These are phyloP conservation scores for Alternaria sp. DNA, from an alignment of 2,329 filamentous ascomycete genomes.

Conservation along the genomic window DNA sequence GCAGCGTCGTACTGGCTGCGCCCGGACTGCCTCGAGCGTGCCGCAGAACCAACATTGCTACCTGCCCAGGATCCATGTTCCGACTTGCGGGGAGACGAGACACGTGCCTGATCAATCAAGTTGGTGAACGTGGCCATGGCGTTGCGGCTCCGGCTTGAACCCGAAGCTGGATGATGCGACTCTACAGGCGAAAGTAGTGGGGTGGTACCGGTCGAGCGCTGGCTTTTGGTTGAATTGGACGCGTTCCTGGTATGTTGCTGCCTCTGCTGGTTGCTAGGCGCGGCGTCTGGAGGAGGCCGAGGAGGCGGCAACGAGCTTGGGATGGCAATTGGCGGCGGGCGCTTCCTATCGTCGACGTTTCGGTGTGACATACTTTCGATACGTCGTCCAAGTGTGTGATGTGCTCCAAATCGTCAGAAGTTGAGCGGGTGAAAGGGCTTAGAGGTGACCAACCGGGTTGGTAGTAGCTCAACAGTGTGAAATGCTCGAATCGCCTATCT, in stretches of 20 bases:
- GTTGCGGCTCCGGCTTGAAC: conserved; percentile 27
- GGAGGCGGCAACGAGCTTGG: conserved; percentile 20
- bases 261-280: conserved; percentile 22
- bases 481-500: background rate
- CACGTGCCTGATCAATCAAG: conserved; percentile 35
- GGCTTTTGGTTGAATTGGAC: conserved; percentile 13
- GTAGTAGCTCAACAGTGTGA: background rate
- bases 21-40: conserved; percentile 35
- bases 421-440: background rate
- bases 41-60: conserved; percentile 29
- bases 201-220: conserved; percentile 13
- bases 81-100: conserved; percentile 32
- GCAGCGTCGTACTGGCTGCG: conserved; percentile 26
- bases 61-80: conserved; percentile 19
- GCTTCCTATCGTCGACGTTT: conserved; percentile 29
- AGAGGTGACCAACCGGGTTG: background rate
- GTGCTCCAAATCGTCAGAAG: conserved; percentile 3
- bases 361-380: conserved; percentile 25
- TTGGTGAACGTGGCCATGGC: conserved; percentile 33
- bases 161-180: conserved; percentile 22
- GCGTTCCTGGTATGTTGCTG: conserved; percentile 10
- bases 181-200: conserved; percentile 23
- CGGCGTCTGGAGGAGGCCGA: conserved; percentile 20
- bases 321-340: conserved; percentile 37
- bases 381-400: background rate